Evolutionary conservation across 2,329 filamentous ascomycete genomes (phyloP).

Genomic region (Anisogramma anomala): DNA sequence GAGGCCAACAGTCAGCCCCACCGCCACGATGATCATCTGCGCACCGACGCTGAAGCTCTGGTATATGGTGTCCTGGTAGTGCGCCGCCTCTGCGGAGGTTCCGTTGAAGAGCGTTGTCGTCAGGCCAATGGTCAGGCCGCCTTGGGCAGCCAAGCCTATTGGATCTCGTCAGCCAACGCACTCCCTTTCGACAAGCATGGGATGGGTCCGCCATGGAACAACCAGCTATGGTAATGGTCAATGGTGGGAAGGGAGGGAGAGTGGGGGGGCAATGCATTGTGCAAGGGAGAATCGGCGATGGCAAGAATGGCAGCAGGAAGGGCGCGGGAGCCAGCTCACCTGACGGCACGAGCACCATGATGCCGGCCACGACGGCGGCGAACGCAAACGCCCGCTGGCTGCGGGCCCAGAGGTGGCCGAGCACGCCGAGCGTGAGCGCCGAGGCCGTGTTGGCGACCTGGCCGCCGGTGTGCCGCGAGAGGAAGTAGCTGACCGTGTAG

Average conservation of each 20-base stretch:
- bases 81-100: background rate
- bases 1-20: background rate
- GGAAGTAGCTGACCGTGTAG: constrained; percentile 14
- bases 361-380: constrained; percentile 9
- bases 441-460: constrained; percentile 10
- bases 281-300: too few species aligned
- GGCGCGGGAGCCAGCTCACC: too few species aligned
- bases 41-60: constrained; percentile 1
- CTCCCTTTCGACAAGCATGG: too few species aligned
- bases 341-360: constrained; percentile 5
- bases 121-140: constrained; percentile 4
- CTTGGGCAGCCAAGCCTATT: constrained; percentile 10
- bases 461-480: constrained; percentile 11
- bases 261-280: too few species aligned
- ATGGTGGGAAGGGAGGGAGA: too few species aligned
- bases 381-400: constrained; percentile 9
- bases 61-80: background rate
- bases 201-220: too few species aligned
- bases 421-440: constrained; percentile 9
- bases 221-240: too few species aligned
- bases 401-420: constrained; percentile 13
- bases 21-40: constrained; percentile 7
- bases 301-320: too few species aligned
- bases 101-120: constrained; percentile 7
- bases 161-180: too few species aligned